Evolutionary conservation across 2,329 filamentous ascomycete genomes (phyloP).

Genomic region (Aureobasidium sp.): DNA sequence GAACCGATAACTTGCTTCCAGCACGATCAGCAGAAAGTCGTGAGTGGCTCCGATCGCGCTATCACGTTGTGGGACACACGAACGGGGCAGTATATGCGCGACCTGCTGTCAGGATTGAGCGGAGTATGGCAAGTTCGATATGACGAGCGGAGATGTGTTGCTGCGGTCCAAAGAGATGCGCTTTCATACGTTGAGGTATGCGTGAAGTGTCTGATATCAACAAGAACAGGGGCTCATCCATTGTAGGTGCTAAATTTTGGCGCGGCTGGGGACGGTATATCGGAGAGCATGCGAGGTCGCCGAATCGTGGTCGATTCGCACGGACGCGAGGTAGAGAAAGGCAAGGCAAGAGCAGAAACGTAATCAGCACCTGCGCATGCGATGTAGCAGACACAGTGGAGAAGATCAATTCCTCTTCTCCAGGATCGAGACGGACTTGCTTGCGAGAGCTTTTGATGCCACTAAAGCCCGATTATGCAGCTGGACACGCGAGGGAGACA

Average conservation of each 20-base stretch:
- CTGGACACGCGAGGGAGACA: no score
- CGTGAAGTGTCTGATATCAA: conserved; percentile 17
- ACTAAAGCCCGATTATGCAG: no score
- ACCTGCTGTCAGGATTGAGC: conserved; percentile 84
- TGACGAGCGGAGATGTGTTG: conserved; percentile 88
- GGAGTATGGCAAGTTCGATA: conserved; percentile 99
- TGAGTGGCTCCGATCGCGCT: conserved; percentile 89
- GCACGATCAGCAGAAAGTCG: conserved; percentile 92
- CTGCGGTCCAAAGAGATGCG: conserved; percentile 86
- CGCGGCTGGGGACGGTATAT: conserved; percentile 78
- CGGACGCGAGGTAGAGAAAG: conserved; percentile 29
- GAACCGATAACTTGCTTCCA: conserved; percentile 98
- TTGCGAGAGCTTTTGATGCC: no score
- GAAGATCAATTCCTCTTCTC: no score
- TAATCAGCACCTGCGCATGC: no score
- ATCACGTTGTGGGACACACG: conserved; percentile 98
- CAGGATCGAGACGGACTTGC: no score
- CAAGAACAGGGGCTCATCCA: conserved; percentile 24
- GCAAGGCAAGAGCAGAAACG: no score
- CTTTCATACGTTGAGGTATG: conserved; percentile 92
- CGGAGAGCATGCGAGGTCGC: conserved; percentile 67
- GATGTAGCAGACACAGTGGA: no score
- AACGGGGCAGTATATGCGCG: conserved; percentile 84
- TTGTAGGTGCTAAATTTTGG: conserved; percentile 91
- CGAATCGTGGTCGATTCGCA: conserved; percentile 54